Evolutionary conservation across 768 basidiomycete genomes (phyloP).

Genomic region (Boletus rufocinnamomeus): DNA sequence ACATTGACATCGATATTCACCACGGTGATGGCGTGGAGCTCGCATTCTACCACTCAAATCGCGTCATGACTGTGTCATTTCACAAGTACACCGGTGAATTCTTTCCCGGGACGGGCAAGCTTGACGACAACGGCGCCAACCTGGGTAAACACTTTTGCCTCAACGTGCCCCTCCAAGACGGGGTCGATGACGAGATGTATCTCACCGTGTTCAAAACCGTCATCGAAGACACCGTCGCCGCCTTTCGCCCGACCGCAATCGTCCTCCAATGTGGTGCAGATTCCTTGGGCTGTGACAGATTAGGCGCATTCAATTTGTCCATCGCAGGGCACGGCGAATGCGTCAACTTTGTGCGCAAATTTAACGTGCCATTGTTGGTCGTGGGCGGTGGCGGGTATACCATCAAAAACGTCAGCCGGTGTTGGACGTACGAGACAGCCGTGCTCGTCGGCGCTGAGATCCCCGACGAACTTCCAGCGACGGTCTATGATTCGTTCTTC

Average conservation of each 20-base stretch:
- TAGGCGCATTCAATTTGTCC: constrained; percentile 96
- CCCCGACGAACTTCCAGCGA: constrained; percentile 84
- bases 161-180: constrained; percentile 94
- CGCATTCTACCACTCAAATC: constrained; percentile 95
- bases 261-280: constrained; percentile 98
- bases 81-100: constrained; percentile 99
- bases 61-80: constrained; percentile 99
- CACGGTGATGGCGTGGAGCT: constrained; percentile 98
- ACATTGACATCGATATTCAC: constrained; percentile 99
- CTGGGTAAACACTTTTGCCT: constrained; percentile 92
- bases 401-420: constrained; percentile 95
- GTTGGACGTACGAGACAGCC: constrained; percentile 98
- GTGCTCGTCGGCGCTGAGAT: constrained; percentile 83
- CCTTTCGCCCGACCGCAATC: constrained; percentile 86
- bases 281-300: constrained; percentile 89
- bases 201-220: constrained; percentile 93
- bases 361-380: constrained; percentile 86
- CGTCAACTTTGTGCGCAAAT: constrained; percentile 93
- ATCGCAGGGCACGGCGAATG: constrained; percentile 99
- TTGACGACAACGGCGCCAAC: constrained; percentile 89
- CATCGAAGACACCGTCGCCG: constrained; percentile 88
- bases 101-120: constrained; percentile 96
- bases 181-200: constrained; percentile 97
- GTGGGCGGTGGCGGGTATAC: constrained; percentile 97
- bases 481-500: constrained; percentile 93